Percentiles rank a stretch among this genome's conserved stretches.
These are phyloP conservation scores for Pseudogymnoascus sp. DNA, from an alignment of 2,329 filamentous ascomycete genomes.

Conservation along the genomic window DNA sequence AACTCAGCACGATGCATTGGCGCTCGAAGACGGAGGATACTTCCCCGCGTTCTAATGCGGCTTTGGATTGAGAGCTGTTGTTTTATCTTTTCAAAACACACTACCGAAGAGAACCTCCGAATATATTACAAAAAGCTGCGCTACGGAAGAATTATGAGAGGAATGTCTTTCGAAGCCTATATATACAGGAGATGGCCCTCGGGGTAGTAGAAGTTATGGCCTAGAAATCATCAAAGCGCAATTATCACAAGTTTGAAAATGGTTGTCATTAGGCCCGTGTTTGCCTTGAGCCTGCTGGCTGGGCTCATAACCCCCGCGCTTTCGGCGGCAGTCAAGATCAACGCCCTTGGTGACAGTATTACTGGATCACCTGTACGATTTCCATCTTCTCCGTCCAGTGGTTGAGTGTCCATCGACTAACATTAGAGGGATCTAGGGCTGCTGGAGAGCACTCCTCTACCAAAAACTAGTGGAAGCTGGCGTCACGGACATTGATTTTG, in stretches of 20 bases:
- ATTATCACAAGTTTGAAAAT: conserved; percentile 1
- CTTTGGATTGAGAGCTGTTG: background rate
- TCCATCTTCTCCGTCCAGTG: background rate
- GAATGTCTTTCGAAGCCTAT: background rate
- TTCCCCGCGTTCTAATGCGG: background rate
- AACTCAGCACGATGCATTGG: background rate
- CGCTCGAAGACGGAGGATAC: background rate
- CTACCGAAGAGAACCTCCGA: background rate
- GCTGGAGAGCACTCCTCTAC: conserved; percentile 31
- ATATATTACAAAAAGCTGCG: background rate
- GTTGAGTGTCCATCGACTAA: background rate
- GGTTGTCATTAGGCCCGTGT: background rate
- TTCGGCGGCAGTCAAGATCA: background rate
- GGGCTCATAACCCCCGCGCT: background rate
- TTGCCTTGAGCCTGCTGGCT: background rate
- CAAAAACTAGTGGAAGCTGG: conserved; percentile 26
- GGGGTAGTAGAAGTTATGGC: background rate
- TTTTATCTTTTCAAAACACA: conserved; percentile 4
- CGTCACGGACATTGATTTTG: conserved; percentile 30
- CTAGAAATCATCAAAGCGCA: background rate
- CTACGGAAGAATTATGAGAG: background rate
- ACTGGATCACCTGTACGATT: background rate
- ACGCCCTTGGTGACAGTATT: conserved; percentile 1
- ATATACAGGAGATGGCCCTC: background rate
- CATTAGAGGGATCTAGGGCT: conserved; percentile 16